Conservation (phyloP, 2,329 filamentous ascomycete genomes). For the Aspergillus fumigatus region DNA sequence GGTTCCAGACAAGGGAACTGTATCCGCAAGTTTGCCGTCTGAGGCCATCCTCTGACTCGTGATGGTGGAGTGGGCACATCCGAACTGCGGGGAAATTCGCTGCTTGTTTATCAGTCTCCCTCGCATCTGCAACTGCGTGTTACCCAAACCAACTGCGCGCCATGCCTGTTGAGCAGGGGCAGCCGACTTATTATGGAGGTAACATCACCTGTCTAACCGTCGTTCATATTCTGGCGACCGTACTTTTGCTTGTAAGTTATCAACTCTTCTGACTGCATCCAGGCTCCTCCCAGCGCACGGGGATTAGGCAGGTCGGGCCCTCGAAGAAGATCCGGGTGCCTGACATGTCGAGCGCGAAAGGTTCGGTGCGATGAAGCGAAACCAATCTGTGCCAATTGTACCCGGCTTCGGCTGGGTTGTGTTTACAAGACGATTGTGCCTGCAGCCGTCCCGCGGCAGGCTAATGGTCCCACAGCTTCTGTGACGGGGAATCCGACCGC, state of each 20-base stretch:
- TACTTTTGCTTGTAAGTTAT: background rate
- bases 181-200: slow-evolving; percentile 2
- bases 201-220: background rate
- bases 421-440: slow-evolving; percentile 24
- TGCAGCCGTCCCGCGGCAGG: slow-evolving; percentile 6
- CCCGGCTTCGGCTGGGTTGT: slow-evolving; percentile 27
- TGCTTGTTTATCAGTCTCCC: background rate
- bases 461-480: background rate
- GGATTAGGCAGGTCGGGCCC: slow-evolving; percentile 33
- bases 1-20: background rate
- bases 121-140: background rate
- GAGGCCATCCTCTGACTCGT: background rate
- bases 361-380: slow-evolving; percentile 34
- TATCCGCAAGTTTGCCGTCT: background rate
- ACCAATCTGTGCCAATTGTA: slow-evolving; percentile 32
- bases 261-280: background rate
- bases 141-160: background rate
- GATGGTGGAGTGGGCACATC: background rate
- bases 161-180: background rate
- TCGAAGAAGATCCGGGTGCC: slow-evolving; percentile 30
- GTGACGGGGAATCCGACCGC: background rate
- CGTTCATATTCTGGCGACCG: background rate
- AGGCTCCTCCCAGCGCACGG: slow-evolving; percentile 26
- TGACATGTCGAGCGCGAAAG: slow-evolving; percentile 34
- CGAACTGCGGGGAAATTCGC: background rate